Evolutionary conservation across 2,329 filamentous ascomycete species (phyloP), one percentile per base, ranked within the genome.

Genomic region (Cladobotryum protrusum): DNA sequence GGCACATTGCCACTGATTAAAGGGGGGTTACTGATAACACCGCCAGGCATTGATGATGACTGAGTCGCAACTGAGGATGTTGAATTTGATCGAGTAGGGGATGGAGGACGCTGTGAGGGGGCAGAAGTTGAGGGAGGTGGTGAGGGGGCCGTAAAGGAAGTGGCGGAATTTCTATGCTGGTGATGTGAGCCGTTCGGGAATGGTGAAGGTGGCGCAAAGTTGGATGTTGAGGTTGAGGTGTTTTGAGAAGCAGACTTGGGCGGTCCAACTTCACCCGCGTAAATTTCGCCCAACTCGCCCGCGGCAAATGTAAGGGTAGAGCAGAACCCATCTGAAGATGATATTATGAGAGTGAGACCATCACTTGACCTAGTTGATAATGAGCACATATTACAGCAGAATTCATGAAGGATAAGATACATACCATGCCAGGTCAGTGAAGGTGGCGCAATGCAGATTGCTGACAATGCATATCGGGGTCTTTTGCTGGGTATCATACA

Each of bases 281-380:
- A 95, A 5, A 83, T 71, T 56, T 92, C 84, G 12, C 93, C 93
- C 1, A 99, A 74, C 66, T 99, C 93, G 8, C 89, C 88, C 2
- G 86, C 74, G 1, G 81, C 70, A 63, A 99, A 99, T 0, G 90
- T 87, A 5, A 99, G 74, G 0, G 88, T 86, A 0, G 93, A 99
- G 67, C 93, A 99, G 72, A 97, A 99, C 0, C 93, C 93, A 67
- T 99, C 93, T 0, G 93, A 96, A 0, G 93, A 99, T n/a, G 90
- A 93, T 72, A 99, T 95, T 45, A 99, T 76, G 18, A 99, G 73
- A 1, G 74, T 76, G 29, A 69, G 60, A 33, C 77, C 77, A 51
- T 79, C 75, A 47, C 66, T 75, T 41, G 76, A 74, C 73, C 74
- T 75, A 47, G 20, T 50, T 63, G 55, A 43, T 50, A 60, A 73